Conservation (phyloP, 1,284 basidiomycete genomes). For the Cryptococcus sp. region DNA sequence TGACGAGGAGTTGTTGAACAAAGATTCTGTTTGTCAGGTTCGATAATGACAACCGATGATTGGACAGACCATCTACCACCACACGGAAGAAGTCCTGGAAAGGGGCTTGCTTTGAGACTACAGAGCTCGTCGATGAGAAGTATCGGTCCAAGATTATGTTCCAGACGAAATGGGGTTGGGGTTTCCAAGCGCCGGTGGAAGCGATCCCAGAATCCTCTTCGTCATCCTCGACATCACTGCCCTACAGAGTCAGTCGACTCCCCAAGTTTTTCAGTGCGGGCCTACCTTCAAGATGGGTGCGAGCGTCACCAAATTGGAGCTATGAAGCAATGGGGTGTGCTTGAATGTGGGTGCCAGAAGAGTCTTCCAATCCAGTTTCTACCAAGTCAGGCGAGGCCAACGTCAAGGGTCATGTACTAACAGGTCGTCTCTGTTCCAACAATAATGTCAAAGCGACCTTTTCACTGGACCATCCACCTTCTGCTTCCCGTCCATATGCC, state of each 20-base stretch:
- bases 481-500: constrained; percentile 48
- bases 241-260: constrained; percentile 14
- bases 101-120: constrained; percentile 53
- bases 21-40: constrained; percentile 55
- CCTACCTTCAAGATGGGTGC: constrained; percentile 73
- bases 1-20: constrained; percentile 80
- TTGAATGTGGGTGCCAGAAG: constrained; percentile 76
- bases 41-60: not conserved
- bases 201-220: constrained; percentile 31
- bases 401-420: constrained; percentile 19
- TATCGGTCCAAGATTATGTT: constrained; percentile 72
- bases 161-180: constrained; percentile 92
- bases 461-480: constrained; percentile 74
- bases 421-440: constrained; percentile 59
- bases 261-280: constrained; percentile 1
- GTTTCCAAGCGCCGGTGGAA: constrained; percentile 69
- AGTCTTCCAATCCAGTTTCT: constrained; percentile 62
- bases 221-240: constrained; percentile 39
- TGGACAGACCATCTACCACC: constrained; percentile 71
- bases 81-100: constrained; percentile 88
- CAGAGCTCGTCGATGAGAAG: constrained; percentile 52
- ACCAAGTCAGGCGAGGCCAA: constrained; percentile 4
- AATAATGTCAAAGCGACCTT: constrained; percentile 76
- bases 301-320: constrained; percentile 65
- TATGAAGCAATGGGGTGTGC: constrained; percentile 60